phyloP scores from a whole-genome alignment of 345 rosid genomes.

The Gossypium turneri region DNA sequence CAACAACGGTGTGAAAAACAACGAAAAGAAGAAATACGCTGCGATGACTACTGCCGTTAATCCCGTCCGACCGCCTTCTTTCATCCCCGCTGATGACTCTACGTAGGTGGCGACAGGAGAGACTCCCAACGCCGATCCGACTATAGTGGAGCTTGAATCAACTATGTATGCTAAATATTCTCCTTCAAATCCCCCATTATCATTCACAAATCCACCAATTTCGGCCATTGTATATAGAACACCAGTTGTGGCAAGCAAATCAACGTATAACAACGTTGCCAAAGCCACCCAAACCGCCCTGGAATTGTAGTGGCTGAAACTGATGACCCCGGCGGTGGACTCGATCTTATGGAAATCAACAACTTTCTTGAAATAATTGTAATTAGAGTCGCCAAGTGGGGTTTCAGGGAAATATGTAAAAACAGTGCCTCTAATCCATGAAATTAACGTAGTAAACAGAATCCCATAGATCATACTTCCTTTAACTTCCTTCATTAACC shows the following conservation, averaged over 20 bases:
- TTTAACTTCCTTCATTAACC: conserved; percentile 62
- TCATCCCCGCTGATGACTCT: conserved; percentile 81
- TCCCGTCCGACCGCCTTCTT: conserved; percentile 90
- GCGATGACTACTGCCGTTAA: conserved; percentile 67
- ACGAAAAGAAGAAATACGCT: conserved; percentile 47
- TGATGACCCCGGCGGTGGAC: conserved; percentile 67
- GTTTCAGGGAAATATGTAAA: conserved; percentile 66
- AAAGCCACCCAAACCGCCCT: conserved; percentile 72
- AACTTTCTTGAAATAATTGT: conserved; percentile 57
- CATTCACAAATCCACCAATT: conserved; percentile 59
- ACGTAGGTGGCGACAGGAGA: conserved; percentile 62
- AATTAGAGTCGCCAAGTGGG: conserved; percentile 52
- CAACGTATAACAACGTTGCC: conserved; percentile 58
- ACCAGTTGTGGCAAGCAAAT: conserved; percentile 68
- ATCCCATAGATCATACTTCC: conserved; percentile 88
- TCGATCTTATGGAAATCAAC: conserved; percentile 69
- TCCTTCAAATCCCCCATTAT: conserved; percentile 66
- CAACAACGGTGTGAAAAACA: conserved; percentile 67
- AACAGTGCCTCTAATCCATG: conserved; percentile 74
- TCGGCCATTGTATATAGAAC: conserved; percentile 76
- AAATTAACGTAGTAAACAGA: conserved; percentile 55
- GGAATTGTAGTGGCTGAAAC: conserved; percentile 50
- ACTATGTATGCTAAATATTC: conserved; percentile 73
- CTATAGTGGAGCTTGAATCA: conserved; percentile 69
- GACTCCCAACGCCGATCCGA: conserved; percentile 66